Percentiles rank a stretch among this genome's conserved stretches.
These are phyloP conservation scores for Fallopia convolvulus DNA, from an alignment of 148 eudicot genomes.

Conservation along the genomic window DNA sequence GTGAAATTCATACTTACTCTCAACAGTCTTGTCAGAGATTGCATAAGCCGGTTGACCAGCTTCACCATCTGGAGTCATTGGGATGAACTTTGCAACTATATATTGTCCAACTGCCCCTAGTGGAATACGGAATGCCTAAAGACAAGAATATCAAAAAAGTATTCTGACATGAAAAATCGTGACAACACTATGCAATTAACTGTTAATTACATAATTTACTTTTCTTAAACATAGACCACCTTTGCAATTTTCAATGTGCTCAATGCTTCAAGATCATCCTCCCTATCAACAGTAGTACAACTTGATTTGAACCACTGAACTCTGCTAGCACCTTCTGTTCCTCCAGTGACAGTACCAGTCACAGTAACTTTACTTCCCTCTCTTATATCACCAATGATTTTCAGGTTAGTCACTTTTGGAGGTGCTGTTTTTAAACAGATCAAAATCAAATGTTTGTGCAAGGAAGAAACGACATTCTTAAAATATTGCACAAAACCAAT, in stretches of 20 bases:
- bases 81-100: slow-evolving; percentile 85
- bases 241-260: slow-evolving; percentile 85
- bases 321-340: slow-evolving; percentile 95
- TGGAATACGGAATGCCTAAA: slow-evolving; percentile 88
- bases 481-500: background rate
- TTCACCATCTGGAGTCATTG: slow-evolving; percentile 91
- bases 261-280: slow-evolving; percentile 67
- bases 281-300: slow-evolving; percentile 45
- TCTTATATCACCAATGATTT: slow-evolving; percentile 73
- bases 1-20: slow-evolving; percentile 50
- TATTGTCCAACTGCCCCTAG: slow-evolving; percentile 86
- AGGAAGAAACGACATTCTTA: background rate
- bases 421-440: slow-evolving; percentile 56
- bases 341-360: slow-evolving; percentile 82
- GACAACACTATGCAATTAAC: background rate
- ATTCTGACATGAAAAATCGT: background rate
- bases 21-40: slow-evolving; percentile 63
- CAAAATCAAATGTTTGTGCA: background rate
- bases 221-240: slow-evolving; percentile 30
- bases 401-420: slow-evolving; percentile 67
- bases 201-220: background rate
- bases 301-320: slow-evolving; percentile 96
- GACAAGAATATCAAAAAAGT: background rate
- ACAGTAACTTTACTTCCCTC: slow-evolving; percentile 95
- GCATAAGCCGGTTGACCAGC: slow-evolving; percentile 77